Evolutionary conservation across 805 yeast genomes (phyloP).

Genomic region (Nakazawaea ambrosiae): DNA sequence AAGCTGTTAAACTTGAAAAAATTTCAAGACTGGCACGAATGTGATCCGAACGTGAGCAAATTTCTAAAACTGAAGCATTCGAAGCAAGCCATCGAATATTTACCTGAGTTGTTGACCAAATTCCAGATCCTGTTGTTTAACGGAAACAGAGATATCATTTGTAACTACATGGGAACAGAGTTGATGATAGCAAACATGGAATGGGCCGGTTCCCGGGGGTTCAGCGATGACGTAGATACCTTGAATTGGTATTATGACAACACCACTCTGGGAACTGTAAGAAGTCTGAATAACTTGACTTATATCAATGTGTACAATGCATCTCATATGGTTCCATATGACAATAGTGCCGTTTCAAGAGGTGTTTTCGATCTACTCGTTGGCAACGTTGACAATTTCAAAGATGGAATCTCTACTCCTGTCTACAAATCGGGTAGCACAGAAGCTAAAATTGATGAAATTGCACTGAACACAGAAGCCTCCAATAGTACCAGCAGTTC

Average conservation of each 20-base stretch:
- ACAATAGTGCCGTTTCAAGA: slow-evolving; percentile 60
- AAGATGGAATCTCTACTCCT: slow-evolving; percentile 19
- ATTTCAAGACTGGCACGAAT: slow-evolving; percentile 62
- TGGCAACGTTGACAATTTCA: slow-evolving; percentile 22
- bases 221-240: slow-evolving; percentile 24
- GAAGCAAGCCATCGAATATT: slow-evolving; percentile 51
- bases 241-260: slow-evolving; percentile 39
- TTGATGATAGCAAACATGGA: slow-evolving; percentile 50
- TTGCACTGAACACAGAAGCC: background rate
- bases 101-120: slow-evolving; percentile 58
- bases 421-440: slow-evolving; percentile 13
- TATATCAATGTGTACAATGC: slow-evolving; percentile 68
- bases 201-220: slow-evolving; percentile 61
- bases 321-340: slow-evolving; percentile 93
- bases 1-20: slow-evolving; percentile 41
- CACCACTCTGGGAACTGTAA: slow-evolving; percentile 29
- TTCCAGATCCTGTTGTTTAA: slow-evolving; percentile 68
- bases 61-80: slow-evolving; percentile 45
- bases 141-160: slow-evolving; percentile 85
- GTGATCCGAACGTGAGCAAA: slow-evolving; percentile 52
- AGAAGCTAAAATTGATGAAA: background rate
- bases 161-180: slow-evolving; percentile 76
- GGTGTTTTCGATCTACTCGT: slow-evolving; percentile 56
- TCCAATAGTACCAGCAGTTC: background rate
- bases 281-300: slow-evolving; percentile 62